These are phyloP conservation scores for Plasmodium blacklocki DNA, from an alignment of 169 alveolate genomes.

Conservation along the genomic window DNA sequence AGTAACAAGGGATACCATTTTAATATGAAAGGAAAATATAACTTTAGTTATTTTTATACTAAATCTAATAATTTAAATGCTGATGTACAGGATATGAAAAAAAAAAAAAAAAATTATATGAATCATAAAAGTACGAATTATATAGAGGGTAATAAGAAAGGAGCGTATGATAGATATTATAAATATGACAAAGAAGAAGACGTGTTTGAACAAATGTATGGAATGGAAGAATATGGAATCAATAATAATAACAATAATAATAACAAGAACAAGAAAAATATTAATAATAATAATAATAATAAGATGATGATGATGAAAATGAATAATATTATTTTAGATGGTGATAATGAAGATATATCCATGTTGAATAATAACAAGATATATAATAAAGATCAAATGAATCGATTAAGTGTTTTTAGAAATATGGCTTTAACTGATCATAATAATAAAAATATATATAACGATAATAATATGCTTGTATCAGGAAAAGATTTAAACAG, in stretches of 20 bases:
- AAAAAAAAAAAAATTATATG: neutral
- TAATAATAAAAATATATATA: neutral
- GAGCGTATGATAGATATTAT: neutral
- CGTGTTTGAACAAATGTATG: too few relatives aligned
- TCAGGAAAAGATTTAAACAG: neutral
- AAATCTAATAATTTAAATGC: constrained; percentile 10
- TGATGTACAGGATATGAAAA: constrained; percentile 1
- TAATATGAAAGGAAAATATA: constrained; percentile 30
- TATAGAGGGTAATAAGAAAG: neutral
- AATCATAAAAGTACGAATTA: neutral
- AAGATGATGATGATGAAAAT: too few relatives aligned
- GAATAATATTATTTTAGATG: too few relatives aligned
- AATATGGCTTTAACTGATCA: neutral
- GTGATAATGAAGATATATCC: too few relatives aligned
- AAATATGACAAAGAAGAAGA: constrained; percentile 11
- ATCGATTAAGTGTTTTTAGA: neutral
- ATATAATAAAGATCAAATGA: too few relatives aligned
- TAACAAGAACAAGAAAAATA: neutral
- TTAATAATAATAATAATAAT: too few relatives aligned
- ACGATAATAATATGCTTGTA: neutral
- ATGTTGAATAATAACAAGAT: too few relatives aligned
- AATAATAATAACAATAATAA: neutral
- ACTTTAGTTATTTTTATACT: constrained; percentile 53
- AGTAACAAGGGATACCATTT: constrained; percentile 5
- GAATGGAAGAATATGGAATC: neutral